Percentiles rank a stretch among this genome's conserved stretches.
These are phyloP conservation scores for Phoma sp. DNA, from an alignment of 2,329 filamentous ascomycete genomes.

Conservation along the genomic window DNA sequence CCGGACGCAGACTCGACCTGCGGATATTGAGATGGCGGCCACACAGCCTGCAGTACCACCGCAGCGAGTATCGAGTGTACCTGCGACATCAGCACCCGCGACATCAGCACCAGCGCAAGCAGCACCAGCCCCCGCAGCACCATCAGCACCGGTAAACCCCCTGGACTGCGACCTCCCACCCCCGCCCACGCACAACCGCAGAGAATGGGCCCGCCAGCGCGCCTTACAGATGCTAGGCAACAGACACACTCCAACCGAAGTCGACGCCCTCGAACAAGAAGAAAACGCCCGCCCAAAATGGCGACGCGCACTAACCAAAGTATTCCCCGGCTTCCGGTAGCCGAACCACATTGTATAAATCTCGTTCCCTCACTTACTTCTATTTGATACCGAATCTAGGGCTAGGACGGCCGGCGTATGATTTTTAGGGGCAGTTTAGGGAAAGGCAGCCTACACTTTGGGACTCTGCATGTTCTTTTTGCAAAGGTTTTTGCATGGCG, in stretches of 20 bases:
- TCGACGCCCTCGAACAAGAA: conserved; percentile 4
- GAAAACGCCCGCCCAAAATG: conserved; percentile 37
- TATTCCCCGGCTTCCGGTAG: conserved; percentile 47
- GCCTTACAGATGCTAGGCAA: conserved; percentile 55
- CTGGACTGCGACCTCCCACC: conserved; percentile 5
- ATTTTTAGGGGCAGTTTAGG: too few relatives aligned
- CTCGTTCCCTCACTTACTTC: too few relatives aligned
- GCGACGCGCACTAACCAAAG: conserved; percentile 39
- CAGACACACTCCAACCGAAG: conserved; percentile 23
- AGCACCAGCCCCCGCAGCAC: too few relatives aligned
- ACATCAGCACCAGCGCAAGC: not conserved
- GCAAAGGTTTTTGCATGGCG: too few relatives aligned
- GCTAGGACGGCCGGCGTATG: too few relatives aligned
- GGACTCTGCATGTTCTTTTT: too few relatives aligned
- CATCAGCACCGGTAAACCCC: not conserved
- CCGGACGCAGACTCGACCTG: conserved; percentile 23
- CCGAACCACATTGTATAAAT: too few relatives aligned
- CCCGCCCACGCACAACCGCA: conserved; percentile 35
- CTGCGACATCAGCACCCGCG: not conserved
- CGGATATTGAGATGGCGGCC: conserved; percentile 43
- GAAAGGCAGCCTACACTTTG: too few relatives aligned
- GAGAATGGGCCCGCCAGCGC: conserved; percentile 56
- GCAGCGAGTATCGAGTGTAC: not conserved
- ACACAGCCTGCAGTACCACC: not conserved
- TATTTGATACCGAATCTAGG: too few relatives aligned